These are phyloP conservation scores for Berberis thunbergii DNA, from an alignment of 164 flowering plant genomes.

Conservation along the genomic window DNA sequence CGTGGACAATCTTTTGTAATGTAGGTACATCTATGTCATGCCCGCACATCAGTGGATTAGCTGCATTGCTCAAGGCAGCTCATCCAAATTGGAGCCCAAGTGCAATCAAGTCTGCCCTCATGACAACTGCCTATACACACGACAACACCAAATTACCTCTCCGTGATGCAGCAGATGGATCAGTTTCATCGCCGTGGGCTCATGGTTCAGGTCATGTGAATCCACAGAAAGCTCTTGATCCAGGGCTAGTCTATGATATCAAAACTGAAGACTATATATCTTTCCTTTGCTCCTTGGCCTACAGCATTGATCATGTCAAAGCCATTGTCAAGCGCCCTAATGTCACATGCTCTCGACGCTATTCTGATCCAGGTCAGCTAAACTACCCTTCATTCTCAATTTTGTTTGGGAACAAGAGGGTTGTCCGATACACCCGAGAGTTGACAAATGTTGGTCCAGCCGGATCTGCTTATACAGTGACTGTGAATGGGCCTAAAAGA, in stretches of 20 bases:
- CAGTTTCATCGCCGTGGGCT: conserved; percentile 52
- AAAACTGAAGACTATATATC: conserved; percentile 45
- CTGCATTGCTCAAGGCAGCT: conserved; percentile 81
- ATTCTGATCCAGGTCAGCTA: conserved; percentile 51
- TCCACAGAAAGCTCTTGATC: conserved; percentile 67
- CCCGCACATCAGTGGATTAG: conserved; percentile 84
- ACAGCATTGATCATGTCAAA: conserved; percentile 32
- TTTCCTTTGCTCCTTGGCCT: conserved; percentile 66
- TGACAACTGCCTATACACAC: conserved; percentile 70
- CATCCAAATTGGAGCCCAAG: conserved; percentile 91
- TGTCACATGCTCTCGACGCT: conserved; percentile 40
- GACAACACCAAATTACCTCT: conserved; percentile 70
- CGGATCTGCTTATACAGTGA: conserved; percentile 36
- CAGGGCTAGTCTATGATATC: conserved; percentile 76
- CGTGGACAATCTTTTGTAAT: neutral
- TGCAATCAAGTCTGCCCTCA: conserved; percentile 81
- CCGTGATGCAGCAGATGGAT: conserved; percentile 44
- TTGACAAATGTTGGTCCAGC: conserved; percentile 71
- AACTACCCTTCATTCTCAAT: conserved; percentile 84
- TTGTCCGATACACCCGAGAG: conserved; percentile 49
- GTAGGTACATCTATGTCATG: conserved; percentile 95
- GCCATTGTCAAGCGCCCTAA: conserved; percentile 38
- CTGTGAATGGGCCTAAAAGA: conserved; percentile 29
- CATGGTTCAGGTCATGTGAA: conserved; percentile 83
- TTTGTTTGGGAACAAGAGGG: conserved; percentile 35